These are phyloP conservation scores for Thymus quinquecostatus DNA, from an alignment of 257 asterid genomes.

Conservation along the genomic window DNA sequence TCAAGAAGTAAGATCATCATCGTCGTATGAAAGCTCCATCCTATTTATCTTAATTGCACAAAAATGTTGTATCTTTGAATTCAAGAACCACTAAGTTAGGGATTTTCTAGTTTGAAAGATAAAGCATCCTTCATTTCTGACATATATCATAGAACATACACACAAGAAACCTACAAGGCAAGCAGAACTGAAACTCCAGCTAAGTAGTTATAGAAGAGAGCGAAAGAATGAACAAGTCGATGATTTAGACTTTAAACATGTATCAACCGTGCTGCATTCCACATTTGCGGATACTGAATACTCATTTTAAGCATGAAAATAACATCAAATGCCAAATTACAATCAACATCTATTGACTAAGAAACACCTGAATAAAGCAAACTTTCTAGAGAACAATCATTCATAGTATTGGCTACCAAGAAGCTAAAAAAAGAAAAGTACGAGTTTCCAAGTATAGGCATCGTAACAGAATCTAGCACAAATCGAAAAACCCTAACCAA, in stretches of 20 bases:
- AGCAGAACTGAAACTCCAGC: background rate
- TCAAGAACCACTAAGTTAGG: background rate
- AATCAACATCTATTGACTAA: no score
- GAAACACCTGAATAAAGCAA: no score
- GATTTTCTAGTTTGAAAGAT: background rate
- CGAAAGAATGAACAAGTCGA: background rate
- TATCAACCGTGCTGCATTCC: background rate
- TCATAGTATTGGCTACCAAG: no score
- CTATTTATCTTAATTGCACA: background rate
- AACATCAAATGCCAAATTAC: no score
- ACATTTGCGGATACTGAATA: background rate
- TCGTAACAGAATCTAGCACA: no score
- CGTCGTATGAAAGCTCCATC: background rate
- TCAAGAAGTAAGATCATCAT: background rate
- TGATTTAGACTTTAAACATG: no score
- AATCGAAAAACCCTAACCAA: constrained; percentile 16
- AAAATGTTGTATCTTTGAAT: background rate
- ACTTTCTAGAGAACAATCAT: no score
- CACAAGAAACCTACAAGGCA: background rate
- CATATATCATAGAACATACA: no score
- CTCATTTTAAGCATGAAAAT: no score
- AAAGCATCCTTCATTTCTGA: no score
- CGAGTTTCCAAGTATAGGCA: no score
- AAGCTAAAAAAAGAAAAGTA: no score
- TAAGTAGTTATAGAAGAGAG: background rate